Percentiles rank a stretch among this genome's conserved stretches.
Conservation (phyloP, 2,329 filamentous ascomycete species). For the Ceratocystis diversiconidia region DNA sequence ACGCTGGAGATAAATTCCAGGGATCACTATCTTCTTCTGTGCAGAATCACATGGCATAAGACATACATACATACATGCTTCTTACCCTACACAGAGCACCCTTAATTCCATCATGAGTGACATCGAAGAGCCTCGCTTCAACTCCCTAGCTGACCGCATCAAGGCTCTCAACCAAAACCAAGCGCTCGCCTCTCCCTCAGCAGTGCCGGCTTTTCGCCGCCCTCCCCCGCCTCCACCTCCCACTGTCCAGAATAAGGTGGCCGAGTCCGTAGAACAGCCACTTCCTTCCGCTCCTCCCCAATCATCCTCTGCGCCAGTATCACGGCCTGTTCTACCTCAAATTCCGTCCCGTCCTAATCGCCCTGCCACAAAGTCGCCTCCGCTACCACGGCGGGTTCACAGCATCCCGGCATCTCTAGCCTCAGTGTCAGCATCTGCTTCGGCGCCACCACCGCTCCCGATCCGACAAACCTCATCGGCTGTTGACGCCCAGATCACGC, state of each 20-base stretch:
- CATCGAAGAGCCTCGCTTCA: constrained; percentile 47
- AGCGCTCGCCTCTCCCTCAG: constrained; percentile 30
- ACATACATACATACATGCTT: not conserved
- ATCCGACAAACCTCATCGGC: not conserved
- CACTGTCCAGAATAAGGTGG: not conserved
- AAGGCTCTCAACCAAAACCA: constrained; percentile 49
- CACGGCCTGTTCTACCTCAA: constrained; percentile 26
- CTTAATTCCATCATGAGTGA: constrained; percentile 35
- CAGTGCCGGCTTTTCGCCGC: constrained; percentile 18
- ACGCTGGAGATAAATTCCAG: not conserved
- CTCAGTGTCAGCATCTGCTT: not conserved
- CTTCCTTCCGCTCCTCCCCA: not conserved
- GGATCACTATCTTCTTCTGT: not conserved
- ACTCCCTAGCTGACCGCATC: constrained; percentile 46
- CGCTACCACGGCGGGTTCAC: constrained; percentile 22
- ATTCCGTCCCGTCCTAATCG: constrained; percentile 28
- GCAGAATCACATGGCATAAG: not conserved
- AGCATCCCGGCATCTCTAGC: constrained; percentile 14
- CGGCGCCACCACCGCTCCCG: not conserved
- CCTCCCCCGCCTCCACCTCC: constrained; percentile 24
- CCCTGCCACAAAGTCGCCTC: constrained; percentile 25
- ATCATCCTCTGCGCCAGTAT: constrained; percentile 20
- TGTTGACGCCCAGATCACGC: not conserved
- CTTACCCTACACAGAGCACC: not conserved
- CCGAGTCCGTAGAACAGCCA: not conserved